Evolutionary conservation across 2,329 filamentous ascomycete species (phyloP).

Genomic region (Diaporthe ilicicola): DNA sequence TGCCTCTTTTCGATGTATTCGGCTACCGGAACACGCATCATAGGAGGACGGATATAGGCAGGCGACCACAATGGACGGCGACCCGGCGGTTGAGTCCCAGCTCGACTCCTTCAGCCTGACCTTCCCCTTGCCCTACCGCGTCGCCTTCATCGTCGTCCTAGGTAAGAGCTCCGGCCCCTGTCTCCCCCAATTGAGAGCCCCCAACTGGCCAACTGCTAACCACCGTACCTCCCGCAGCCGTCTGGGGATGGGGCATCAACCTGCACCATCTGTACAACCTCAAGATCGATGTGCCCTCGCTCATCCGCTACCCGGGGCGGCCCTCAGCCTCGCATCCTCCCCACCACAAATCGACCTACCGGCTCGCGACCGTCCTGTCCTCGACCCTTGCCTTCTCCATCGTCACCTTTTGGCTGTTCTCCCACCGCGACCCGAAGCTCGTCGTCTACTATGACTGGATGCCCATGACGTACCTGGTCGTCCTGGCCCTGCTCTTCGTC

Average conservation of each 20-base stretch:
- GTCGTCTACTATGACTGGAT: conserved; percentile 85
- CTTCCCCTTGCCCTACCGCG: conserved; percentile 88
- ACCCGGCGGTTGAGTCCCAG: conserved; percentile 73
- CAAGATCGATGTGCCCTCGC: conserved; percentile 85
- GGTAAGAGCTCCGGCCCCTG: conserved; percentile 63
- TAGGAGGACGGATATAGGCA: conserved; percentile 30
- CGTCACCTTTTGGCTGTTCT: conserved; percentile 83
- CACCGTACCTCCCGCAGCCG: conserved; percentile 60
- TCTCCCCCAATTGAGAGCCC: conserved; percentile 5
- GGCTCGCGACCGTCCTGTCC: conserved; percentile 80
- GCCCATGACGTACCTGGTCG: conserved; percentile 82
- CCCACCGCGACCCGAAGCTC: conserved; percentile 72
- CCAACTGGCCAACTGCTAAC: conserved; percentile 19
- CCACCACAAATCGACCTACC: conserved; percentile 86
- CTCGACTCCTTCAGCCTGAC: conserved; percentile 88
- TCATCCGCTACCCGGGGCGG: conserved; percentile 87
- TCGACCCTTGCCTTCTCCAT: conserved; percentile 76
- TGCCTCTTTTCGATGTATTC: conserved; percentile 27
- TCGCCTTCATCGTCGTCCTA: conserved; percentile 84
- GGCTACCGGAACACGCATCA: background rate
- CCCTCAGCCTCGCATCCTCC: conserved; percentile 73
- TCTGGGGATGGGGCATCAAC: conserved; percentile 96
- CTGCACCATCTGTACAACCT: conserved; percentile 83
- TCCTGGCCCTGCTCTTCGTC: conserved; percentile 76
- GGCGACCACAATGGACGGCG: conserved; percentile 70